Conservation (phyloP, 2,329 filamentous ascomycete genomes). For the Fusarium udum region DNA sequence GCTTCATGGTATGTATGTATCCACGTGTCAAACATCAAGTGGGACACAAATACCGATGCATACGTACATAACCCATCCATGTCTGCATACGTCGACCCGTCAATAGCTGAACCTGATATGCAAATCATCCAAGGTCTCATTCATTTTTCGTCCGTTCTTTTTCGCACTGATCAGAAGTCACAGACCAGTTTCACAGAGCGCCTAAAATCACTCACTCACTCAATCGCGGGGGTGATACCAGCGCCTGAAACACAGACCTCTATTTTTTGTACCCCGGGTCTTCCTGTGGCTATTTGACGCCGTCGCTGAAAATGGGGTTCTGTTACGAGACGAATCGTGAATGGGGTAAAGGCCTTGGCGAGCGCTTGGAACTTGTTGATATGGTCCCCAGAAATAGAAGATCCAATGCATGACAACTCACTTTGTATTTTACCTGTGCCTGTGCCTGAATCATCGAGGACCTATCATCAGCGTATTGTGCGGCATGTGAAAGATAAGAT, state of each 20-base stretch:
- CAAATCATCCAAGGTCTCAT: constrained; percentile 22
- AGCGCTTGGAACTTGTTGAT: neutral
- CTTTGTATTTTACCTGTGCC: neutral
- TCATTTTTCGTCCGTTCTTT: constrained; percentile 4
- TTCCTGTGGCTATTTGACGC: constrained; percentile 16
- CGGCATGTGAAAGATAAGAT: constrained; percentile 27
- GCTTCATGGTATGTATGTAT: neutral
- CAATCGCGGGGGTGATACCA: constrained; percentile 27
- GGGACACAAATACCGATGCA: constrained; percentile 7
- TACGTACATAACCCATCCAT: constrained; percentile 16
- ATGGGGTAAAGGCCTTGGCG: constrained; percentile 9
- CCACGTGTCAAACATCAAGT: constrained; percentile 37
- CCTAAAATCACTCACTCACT: neutral
- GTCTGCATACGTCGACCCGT: constrained; percentile 11
- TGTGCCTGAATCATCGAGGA: neutral
- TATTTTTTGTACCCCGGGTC: constrained; percentile 11
- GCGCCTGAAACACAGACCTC: constrained; percentile 17
- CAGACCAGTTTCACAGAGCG: constrained; percentile 24
- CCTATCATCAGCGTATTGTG: neutral
- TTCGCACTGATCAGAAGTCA: constrained; percentile 17
- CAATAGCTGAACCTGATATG: constrained; percentile 17
- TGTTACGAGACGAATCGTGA: neutral
- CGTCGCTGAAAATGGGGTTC: neutral
- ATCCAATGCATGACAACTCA: neutral
- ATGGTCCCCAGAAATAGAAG: neutral